Conservation (phyloP, 805 yeast genomes). For the Nakazawaea laoshanensis region DNA sequence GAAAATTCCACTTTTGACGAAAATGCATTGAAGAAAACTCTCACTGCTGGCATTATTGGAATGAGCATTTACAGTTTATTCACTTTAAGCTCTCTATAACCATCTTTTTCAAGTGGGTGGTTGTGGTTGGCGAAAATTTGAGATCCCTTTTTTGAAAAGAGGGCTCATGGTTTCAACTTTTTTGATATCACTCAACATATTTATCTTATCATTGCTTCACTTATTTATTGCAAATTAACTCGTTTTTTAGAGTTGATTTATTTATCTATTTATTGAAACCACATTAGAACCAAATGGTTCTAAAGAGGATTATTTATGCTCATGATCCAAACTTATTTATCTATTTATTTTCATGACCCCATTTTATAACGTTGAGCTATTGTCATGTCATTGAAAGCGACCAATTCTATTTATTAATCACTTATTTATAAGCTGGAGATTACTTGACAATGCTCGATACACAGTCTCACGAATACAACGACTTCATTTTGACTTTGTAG, state of each 20-base stretch:
- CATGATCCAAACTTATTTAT: conserved; percentile 5
- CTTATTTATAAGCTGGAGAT: no score
- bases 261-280: conserved; percentile 10
- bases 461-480: no score
- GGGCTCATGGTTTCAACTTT: conserved; percentile 8
- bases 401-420: no score
- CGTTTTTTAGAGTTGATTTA: not conserved
- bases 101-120: conserved; percentile 8
- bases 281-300: conserved; percentile 6
- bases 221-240: not conserved
- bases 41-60: conserved; percentile 1
- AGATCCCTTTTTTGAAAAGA: no score
- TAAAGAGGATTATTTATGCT: conserved; percentile 9
- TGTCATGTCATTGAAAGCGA: no score
- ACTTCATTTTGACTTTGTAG: no score
- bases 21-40: not conserved
- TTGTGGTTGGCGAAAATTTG: conserved; percentile 11
- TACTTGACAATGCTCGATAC: no score
- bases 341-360: conserved; percentile 1
- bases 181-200: no score
- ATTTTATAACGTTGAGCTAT: no score
- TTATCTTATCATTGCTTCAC: not conserved
- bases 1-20: not conserved
- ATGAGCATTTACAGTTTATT: not conserved
- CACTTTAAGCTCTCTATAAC: not conserved